phyloP scores from a whole-genome alignment of 306 rosid species.

The Rubus parviflorus region DNA sequence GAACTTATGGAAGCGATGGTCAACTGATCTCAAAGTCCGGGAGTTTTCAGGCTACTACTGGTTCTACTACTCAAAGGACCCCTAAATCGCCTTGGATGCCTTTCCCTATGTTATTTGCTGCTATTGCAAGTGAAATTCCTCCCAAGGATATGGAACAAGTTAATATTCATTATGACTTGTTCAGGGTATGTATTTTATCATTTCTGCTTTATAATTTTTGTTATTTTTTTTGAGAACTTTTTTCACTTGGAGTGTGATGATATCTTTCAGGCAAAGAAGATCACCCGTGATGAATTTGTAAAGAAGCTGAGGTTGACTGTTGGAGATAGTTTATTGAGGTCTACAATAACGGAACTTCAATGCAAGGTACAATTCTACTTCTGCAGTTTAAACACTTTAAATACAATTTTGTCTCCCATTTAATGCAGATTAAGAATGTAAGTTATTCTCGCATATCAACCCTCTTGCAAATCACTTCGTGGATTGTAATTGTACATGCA shows the following conservation, averaged over 20 bases:
- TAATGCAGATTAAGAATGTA: not conserved
- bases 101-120: constrained; percentile 66
- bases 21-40: constrained; percentile 34
- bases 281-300: constrained; percentile 67
- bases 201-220: not conserved
- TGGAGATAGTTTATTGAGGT: constrained; percentile 73
- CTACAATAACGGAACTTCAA: constrained; percentile 54
- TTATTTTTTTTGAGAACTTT: constrained; percentile 16
- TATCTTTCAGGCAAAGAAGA: constrained; percentile 57
- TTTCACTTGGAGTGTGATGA: constrained; percentile 3
- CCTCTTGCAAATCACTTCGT: not conserved
- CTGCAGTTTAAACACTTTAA: not conserved
- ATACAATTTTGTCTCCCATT: not conserved
- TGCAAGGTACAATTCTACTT: constrained; percentile 43
- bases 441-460: not conserved
- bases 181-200: constrained; percentile 54
- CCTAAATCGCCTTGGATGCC: constrained; percentile 91
- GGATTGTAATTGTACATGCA: not conserved
- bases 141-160: constrained; percentile 43
- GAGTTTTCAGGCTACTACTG: constrained; percentile 41
- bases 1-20: constrained; percentile 18
- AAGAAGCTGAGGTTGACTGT: constrained; percentile 64
- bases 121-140: constrained; percentile 54
- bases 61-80: constrained; percentile 42
- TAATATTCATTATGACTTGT: constrained; percentile 43